Base-by-base conservation (phyloP, 2,329 filamentous ascomycete genomes). In the Aureobasidium sp. region DNA sequence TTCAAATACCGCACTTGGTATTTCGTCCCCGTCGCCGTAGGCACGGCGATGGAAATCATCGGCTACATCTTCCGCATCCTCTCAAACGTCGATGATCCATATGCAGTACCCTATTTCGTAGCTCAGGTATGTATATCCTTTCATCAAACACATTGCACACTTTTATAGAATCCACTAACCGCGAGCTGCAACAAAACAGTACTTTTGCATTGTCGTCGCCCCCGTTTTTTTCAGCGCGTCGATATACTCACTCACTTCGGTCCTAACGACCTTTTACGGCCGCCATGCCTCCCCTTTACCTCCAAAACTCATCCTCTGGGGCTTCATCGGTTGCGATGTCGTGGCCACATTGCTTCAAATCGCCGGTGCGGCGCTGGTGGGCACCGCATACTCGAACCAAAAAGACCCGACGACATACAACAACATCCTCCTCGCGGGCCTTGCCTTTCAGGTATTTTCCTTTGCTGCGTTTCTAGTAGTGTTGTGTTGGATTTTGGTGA, bases 161-260 rank as follows among this genome's bases (percentile, higher is more conserved):
- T n/a, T n/a, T n/a, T n/a, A n/a, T n/a, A n/a, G n/a, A n/a, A n/a
- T n/a, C n/a, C n/a, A n/a, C n/a, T n/a, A n/a, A n/a, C n/a, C n/a
- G n/a, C n/a, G n/a, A n/a, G n/a, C n/a, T n/a, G n/a, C 2, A 46
- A 9, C 17, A 13, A 35, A 17, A 15, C 19, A 82, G 66, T 84
- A 83, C 72, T 84, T 84, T 74, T 82, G 82, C 73, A 82, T 84
- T 68, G 81, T 84, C 62, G 79, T 79, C 0, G 81, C 81, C 0
- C 81, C 81, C 1, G 81, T 84, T 38, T 81, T 84, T 66, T 77
- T 83, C 69, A 76, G 79, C 17, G 81, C 81, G 0, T 76, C 77
- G 0, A 79, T 83, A 53, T 84, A 83, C 72, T 79, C 78, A n/a
- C 72, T 81, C 49, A 72, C 84, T 7, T 78, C 76, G 0, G 74